phyloP scores from a whole-genome alignment of 73 alveolate genomes.

The Paramecium tetraurelia region DNA sequence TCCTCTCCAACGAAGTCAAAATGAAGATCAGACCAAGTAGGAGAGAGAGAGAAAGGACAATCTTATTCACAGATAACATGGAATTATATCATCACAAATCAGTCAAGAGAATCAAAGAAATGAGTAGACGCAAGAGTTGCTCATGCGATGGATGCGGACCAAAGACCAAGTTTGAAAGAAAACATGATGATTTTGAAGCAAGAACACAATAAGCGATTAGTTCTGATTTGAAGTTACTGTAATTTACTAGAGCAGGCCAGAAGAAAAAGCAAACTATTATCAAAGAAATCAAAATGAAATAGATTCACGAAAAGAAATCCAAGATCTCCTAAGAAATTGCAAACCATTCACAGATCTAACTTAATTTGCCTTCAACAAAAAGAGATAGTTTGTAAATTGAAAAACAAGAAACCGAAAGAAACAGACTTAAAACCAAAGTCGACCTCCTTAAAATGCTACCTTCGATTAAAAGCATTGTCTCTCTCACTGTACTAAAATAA shows the following conservation, averaged over 20 bases:
- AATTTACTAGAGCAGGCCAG: constrained; percentile 7
- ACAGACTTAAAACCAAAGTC: background rate
- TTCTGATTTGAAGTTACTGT: background rate
- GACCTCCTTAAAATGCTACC: background rate
- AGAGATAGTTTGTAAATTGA: background rate
- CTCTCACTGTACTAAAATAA: background rate
- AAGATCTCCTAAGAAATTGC: background rate
- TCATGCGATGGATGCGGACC: background rate
- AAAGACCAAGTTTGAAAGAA: background rate
- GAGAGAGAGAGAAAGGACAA: background rate
- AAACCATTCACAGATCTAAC: background rate
- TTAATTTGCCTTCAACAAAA: background rate
- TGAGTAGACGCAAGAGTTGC: background rate
- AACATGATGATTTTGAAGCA: constrained; percentile 22
- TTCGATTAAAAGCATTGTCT: background rate
- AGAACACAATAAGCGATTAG: background rate
- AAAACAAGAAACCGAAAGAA: background rate
- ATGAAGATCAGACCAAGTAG: background rate
- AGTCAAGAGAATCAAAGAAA: background rate
- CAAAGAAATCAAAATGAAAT: background rate
- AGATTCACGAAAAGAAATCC: background rate
- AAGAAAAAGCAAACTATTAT: background rate
- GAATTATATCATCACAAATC: background rate
- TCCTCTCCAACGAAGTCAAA: background rate
- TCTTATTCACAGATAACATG: constrained; percentile 19